Conservation (phyloP, 2,329 filamentous ascomycete genomes). For the Cercospora sp. region DNA sequence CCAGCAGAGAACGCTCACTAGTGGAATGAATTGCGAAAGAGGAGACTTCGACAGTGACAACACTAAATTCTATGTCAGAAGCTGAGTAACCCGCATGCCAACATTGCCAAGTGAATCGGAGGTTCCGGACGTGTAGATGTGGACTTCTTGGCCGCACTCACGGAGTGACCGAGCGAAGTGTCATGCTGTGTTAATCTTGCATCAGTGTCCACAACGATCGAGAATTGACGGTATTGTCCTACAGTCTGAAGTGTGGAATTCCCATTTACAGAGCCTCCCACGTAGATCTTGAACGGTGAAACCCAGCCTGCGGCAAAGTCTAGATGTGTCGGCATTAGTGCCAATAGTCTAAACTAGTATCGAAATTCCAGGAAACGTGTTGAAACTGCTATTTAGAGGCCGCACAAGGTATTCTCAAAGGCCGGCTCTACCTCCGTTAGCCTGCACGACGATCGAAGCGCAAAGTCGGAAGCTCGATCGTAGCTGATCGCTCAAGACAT, state of each 20-base stretch:
- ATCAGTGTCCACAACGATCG: no score
- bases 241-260: background rate
- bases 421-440: background rate
- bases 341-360: background rate
- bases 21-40: background rate
- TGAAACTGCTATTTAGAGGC: background rate
- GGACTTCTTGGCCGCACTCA: background rate
- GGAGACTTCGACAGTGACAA: background rate
- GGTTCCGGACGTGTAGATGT: background rate
- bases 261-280: background rate
- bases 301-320: background rate
- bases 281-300: background rate
- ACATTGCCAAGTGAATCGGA: background rate
- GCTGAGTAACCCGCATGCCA: background rate
- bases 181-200: background rate
- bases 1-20: background rate
- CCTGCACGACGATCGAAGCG: background rate
- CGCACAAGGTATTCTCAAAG: background rate
- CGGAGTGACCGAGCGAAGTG: background rate
- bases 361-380: background rate
- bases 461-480: background rate
- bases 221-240: no score
- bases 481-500: background rate
- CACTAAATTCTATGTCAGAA: no score
- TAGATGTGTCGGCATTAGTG: background rate